Evolutionary conservation across 176 grass and related monocot genomes (phyloP), one percentile per base, ranked within the genome.

Genomic region (Puccinellia tenuiflora): DNA sequence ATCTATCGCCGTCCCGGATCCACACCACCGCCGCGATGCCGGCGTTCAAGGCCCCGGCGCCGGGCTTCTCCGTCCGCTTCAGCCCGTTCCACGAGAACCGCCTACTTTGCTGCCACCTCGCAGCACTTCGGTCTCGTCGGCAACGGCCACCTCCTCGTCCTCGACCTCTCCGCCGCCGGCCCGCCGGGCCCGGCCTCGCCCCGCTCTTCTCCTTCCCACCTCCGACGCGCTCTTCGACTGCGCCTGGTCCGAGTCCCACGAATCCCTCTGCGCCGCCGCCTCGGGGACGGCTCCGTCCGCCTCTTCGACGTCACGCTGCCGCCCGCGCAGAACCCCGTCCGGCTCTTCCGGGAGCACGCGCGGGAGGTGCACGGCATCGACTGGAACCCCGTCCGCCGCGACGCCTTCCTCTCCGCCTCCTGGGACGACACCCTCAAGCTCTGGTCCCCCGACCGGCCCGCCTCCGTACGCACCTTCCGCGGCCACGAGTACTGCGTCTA

Each of bases 171-270:
- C 68, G 68, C 68, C 14, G 40, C 68, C 7, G 68, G 3, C 68
- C 68, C 69, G 68, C 6, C 40, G 68, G 40, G 6, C 68, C 68
- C 68, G 69, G 42, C 69, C 69, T 73, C 42, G 21, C 65, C 14
- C 86, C 89, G 26, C 37, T 97, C 55, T 88, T 87, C n/a, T 83
- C 85, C 81, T 97, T 92, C 88, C 93, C 22, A 97, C 95, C 74
- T 85, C 90, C 68, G 95, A 97, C 75, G 90, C 83, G 77, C 84
- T 97, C 70, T 97, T 92, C 86, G 92, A 97, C 75, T 94, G 92
- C 84, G 90, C 90, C 75, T 97, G 95, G 95, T 97, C 95, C 39
- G 95, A 97, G 50, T 92, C 92, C 18, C 92, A 92, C 84, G 95
- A 73, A 7, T 73, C 69, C 69, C 69, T 73, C 69, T 73, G 69